Percentiles rank a stretch among this genome's conserved stretches.
phyloP scores from a whole-genome alignment of 148 eudicot genomes.

The Amaranthus hypochondriacus region DNA sequence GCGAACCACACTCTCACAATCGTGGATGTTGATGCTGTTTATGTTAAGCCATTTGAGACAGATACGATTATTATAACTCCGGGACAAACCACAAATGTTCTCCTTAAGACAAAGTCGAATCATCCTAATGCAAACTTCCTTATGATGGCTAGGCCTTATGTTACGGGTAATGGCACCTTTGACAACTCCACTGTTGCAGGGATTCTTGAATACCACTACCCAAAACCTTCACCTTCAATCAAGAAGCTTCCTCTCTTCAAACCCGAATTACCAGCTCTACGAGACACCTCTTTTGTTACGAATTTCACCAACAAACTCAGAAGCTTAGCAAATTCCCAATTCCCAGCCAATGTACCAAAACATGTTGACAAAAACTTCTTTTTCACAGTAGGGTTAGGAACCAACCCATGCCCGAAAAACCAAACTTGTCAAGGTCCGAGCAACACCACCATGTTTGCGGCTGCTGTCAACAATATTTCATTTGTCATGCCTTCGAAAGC shows the following conservation, averaged over 20 bases:
- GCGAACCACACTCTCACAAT: constrained; percentile 52
- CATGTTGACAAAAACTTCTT: constrained; percentile 34
- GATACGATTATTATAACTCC: constrained; percentile 42
- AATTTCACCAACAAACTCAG: constrained; percentile 33
- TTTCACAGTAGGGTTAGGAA: constrained; percentile 51
- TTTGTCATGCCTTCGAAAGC: constrained; percentile 42
- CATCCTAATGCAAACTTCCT: constrained; percentile 34
- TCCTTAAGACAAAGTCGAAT: constrained; percentile 34
- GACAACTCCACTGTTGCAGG: constrained; percentile 53
- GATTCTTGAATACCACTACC: constrained; percentile 33
- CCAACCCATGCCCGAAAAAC: constrained; percentile 36
- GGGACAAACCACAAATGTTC: constrained; percentile 50
- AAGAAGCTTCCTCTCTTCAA: constrained; percentile 29
- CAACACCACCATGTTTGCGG: constrained; percentile 38
- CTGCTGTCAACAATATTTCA: constrained; percentile 41
- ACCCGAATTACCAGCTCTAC: constrained; percentile 34
- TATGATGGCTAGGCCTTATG: constrained; percentile 46
- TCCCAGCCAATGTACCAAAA: constrained; percentile 45
- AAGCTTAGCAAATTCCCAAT: constrained; percentile 38
- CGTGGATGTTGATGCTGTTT: constrained; percentile 49
- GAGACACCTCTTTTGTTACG: constrained; percentile 36
- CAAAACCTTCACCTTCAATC: background rate
- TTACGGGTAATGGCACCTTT: constrained; percentile 40
- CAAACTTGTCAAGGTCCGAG: constrained; percentile 43
- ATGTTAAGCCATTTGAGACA: constrained; percentile 44